phyloP scores from a whole-genome alignment of 495 filamentous ascomycete genomes.

The Stereocaulon alpinum region DNA sequence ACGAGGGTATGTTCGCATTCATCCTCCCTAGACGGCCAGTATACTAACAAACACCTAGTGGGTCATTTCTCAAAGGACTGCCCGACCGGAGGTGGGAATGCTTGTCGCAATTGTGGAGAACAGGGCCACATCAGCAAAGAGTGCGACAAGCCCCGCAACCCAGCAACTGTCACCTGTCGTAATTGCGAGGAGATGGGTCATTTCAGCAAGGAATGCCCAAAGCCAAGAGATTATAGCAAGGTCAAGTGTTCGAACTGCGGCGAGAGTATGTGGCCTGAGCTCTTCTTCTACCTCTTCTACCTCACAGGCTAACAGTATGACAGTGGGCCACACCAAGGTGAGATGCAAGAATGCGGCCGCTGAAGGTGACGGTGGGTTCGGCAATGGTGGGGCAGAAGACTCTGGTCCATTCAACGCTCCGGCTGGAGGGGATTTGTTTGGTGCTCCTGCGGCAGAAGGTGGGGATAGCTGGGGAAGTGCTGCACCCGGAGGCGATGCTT shows the following conservation, averaged over 20 bases:
- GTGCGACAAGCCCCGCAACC: constrained; percentile 43
- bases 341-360: constrained; percentile 44
- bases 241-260: constrained; percentile 70
- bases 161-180: constrained; percentile 45
- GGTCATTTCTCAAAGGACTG: constrained; percentile 84
- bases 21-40: constrained; percentile 1
- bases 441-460: constrained; percentile 7
- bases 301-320: constrained; percentile 16
- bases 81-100: constrained; percentile 44
- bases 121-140: constrained; percentile 46
- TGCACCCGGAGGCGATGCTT: neutral
- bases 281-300: neutral
- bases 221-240: constrained; percentile 62
- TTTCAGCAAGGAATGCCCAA: constrained; percentile 58
- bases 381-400: constrained; percentile 8
- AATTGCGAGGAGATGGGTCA: constrained; percentile 71
- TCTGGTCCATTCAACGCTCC: constrained; percentile 3
- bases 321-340: constrained; percentile 58
- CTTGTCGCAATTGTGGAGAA: constrained; percentile 54
- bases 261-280: constrained; percentile 44
- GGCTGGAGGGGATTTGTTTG: neutral
- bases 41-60: constrained; percentile 32
- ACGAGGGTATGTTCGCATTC: constrained; percentile 42
- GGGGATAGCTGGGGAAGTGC: constrained; percentile 5
- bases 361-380: constrained; percentile 23